Base-by-base conservation (phyloP, 2,329 filamentous ascomycete genomes). In the Colletotrichum musae region DNA sequence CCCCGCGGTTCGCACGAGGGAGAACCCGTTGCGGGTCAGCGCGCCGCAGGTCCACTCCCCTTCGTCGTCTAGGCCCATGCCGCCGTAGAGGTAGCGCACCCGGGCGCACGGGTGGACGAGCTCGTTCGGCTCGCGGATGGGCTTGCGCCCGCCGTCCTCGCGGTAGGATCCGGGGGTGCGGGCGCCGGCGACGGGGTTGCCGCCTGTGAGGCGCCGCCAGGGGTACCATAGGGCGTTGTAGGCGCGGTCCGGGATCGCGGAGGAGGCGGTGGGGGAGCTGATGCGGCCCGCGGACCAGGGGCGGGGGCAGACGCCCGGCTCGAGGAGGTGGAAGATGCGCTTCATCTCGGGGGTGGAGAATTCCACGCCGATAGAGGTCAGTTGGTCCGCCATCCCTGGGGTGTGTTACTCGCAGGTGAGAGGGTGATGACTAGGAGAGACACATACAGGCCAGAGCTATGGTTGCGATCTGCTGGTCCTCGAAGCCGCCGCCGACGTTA, bases 401-500 rank as follows among this genome's bases (percentile, higher is more conserved):
- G 4, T 4, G 28, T 28, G 36, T 0, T 6, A 5, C 18, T 24
- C 4, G 10, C 15, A 28, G 26, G 6, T 28, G 26, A 28, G 26
- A 28, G 26, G 4, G 28, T 32, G 51, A 15, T 18, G 12, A 3
- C 13, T 13, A 5, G 21, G 24, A 7, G 13, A 18, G n/a, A 13
- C 0, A 12, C 71, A 12, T 58, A 72, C 74, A 75, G 9, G 73
- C 73, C 10, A 75, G 60, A 1, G 74, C 62, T 6, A 75, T 75
- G 10, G 68, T 74, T 39, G 73, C 73, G 2, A 75, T 73, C 47
- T 75, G 73, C 43, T 74, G 71, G 10, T 75, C 73, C 5, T 70
- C 51, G 84, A 86, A 89, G 0, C 88, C 88, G 26, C 88, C 88
- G 6, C 88, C 88, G 57, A 90, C 88, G 70, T 90, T 88, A 13